These are phyloP conservation scores for Cystoderma amianthinum DNA, from an alignment of 768 basidiomycete genomes.

Conservation along the genomic window DNA sequence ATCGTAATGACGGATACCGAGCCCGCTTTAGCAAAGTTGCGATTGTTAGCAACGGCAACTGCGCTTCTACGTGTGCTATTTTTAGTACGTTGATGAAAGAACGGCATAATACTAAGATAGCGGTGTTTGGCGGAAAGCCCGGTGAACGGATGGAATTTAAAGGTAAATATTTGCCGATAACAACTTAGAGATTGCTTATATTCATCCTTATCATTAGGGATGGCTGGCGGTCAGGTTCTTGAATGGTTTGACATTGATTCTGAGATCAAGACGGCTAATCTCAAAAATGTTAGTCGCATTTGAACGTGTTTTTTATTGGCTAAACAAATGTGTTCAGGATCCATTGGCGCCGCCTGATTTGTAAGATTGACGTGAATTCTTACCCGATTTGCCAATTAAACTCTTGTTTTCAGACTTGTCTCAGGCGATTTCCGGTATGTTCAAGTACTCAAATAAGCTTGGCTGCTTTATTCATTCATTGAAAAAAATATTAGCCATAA, in stretches of 20 bases:
- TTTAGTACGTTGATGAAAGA: slow-evolving; percentile 59
- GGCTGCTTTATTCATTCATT: not conserved
- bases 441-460: not conserved
- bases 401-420: slow-evolving; percentile 21
- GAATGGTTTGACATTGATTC: slow-evolving; percentile 56
- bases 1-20: not conserved
- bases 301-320: not conserved
- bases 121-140: slow-evolving; percentile 53
- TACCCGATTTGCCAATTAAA: not conserved
- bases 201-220: slow-evolving; percentile 19
- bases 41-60: slow-evolving; percentile 40
- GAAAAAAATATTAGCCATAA: slow-evolving; percentile 23
- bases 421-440: slow-evolving; percentile 35
- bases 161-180: slow-evolving; percentile 14
- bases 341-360: slow-evolving; percentile 34
- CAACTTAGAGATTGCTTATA: not conserved
- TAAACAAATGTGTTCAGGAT: slow-evolving; percentile 20
- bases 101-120: slow-evolving; percentile 41
- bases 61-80: slow-evolving; percentile 60
- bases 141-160: slow-evolving; percentile 44
- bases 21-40: slow-evolving; percentile 28
- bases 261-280: slow-evolving; percentile 53
- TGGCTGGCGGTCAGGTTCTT: slow-evolving; percentile 58
- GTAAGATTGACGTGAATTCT: slow-evolving; percentile 17
- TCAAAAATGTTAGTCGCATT: slow-evolving; percentile 32